Evolutionary conservation across 495 filamentous ascomycete species (phyloP).

Genomic region (Penicillium herquei): DNA sequence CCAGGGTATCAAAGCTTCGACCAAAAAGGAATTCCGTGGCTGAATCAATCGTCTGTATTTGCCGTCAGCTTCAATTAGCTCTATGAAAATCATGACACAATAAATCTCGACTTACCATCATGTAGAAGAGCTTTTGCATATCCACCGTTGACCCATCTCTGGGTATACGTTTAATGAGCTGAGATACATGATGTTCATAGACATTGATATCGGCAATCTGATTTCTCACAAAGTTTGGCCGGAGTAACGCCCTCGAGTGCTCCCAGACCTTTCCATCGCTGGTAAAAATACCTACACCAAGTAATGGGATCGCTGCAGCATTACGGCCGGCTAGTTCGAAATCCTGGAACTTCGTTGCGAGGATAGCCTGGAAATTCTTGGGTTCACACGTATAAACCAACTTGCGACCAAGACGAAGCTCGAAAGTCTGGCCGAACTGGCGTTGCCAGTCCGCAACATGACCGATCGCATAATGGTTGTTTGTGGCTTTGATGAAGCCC

Average conservation of each 20-base stretch:
- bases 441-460: too few relatives aligned
- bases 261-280: slow-evolving; percentile 65
- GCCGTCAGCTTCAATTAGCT: background rate
- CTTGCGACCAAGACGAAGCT: background rate
- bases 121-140: slow-evolving; percentile 64
- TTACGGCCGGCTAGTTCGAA: slow-evolving; percentile 50
- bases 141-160: slow-evolving; percentile 51
- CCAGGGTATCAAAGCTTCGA: slow-evolving; percentile 44
- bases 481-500: too few relatives aligned
- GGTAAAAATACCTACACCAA: slow-evolving; percentile 72
- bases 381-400: slow-evolving; percentile 16
- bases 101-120: too few relatives aligned
- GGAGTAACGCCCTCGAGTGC: slow-evolving; percentile 58
- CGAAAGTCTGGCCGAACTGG: background rate
- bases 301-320: slow-evolving; percentile 49
- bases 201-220: slow-evolving; percentile 59
- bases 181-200: slow-evolving; percentile 59
- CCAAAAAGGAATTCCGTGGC: slow-evolving; percentile 76
- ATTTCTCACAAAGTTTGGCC: slow-evolving; percentile 61
- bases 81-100: too few relatives aligned
- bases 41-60: slow-evolving; percentile 59
- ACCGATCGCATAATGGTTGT: too few relatives aligned
- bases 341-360: slow-evolving; percentile 52
- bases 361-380: slow-evolving; percentile 51
- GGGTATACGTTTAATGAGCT: slow-evolving; percentile 45